Base-by-base conservation (phyloP, 1,284 basidiomycete genomes). In the Puccinia polysora region DNA sequence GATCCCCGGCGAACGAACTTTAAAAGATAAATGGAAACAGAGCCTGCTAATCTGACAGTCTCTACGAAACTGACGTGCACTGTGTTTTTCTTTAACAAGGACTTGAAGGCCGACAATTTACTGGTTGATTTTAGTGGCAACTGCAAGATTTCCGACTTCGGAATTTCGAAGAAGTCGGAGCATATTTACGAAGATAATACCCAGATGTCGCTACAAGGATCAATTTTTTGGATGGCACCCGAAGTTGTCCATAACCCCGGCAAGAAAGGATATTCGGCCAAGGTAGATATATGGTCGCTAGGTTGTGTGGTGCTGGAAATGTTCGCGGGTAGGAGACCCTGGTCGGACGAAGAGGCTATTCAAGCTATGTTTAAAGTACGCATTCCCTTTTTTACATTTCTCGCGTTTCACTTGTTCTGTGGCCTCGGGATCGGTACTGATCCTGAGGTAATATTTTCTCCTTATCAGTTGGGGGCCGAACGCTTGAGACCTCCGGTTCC, bases 71-170 rank as follows among this genome's bases (percentile, higher is more conserved):
- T n/a, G n/a, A n/a, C n/a, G n/a, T n/a, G n/a, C n/a, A n/a, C n/a
- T n/a, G n/a, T n/a, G n/a, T 55, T 67, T n/a, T 38, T 52, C 74
- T 65, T 50, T 2, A 20, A 47, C 58, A 76, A 91, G 87, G 96
- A 99, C 81, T 82, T 98, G 75, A 99, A 99, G 82, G 92, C 93
- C 15, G 96, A 98, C 81, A 99, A 98, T 78, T 94, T 99, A 76
- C 85, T 99, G 28, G 92, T 97, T 30, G 95, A 98, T 79, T 88
- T 87, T 76, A 85, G 87, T 25, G 96, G 96, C 1, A 84, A 90
- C 50, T 97, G 94, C 84, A 98, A 98, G 82, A 98, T 99, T 67
- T 94, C 92, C 2, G 96, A 98, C 80, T 98, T 98, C 79, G 96
- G 93, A 59, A 95, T 96, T 73, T 94, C 91, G 12, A 97, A 95